Evolutionary conservation across 371 early-diverging fungal species (phyloP).

Genomic region (Mucor sp.): DNA sequence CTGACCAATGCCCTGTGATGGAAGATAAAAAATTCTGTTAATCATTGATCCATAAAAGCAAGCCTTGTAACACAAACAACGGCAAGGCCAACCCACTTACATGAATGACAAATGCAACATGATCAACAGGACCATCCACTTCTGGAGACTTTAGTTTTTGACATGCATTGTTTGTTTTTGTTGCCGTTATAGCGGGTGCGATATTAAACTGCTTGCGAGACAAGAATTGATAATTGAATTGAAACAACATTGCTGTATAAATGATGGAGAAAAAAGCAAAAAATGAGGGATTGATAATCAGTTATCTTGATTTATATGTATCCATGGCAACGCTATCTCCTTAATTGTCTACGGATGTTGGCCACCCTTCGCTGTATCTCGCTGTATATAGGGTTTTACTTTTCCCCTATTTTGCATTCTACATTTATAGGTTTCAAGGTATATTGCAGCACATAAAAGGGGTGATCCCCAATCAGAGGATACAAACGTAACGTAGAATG

Average conservation of each 20-base stretch:
- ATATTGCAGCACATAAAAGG: not conserved
- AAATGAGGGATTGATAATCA: not conserved
- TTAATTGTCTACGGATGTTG: not conserved
- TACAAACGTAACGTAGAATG: not conserved
- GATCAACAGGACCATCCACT: constrained; percentile 35
- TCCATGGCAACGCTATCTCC: not conserved
- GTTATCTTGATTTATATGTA: not conserved
- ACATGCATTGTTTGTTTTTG: not conserved
- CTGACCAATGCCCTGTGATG: constrained; percentile 64
- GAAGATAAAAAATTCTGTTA: not conserved
- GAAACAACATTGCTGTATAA: not conserved
- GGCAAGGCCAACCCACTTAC: constrained; percentile 20
- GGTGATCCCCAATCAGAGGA: not conserved
- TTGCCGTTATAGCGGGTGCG: not conserved
- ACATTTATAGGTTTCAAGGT: not conserved
- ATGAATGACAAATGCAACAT: constrained; percentile 63
- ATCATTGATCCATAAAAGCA: not conserved
- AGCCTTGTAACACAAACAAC: not conserved
- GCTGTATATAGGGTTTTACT: not conserved
- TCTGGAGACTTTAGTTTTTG: constrained; percentile 20
- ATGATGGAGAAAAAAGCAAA: not conserved
- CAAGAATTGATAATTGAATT: constrained; percentile 7
- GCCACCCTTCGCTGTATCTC: not conserved
- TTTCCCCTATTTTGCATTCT: not conserved
- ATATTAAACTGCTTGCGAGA: not conserved